Evolutionary conservation across 1,284 basidiomycete genomes (phyloP), one percentile per base, ranked within the genome.

Genomic region (Termitomyces sp.): DNA sequence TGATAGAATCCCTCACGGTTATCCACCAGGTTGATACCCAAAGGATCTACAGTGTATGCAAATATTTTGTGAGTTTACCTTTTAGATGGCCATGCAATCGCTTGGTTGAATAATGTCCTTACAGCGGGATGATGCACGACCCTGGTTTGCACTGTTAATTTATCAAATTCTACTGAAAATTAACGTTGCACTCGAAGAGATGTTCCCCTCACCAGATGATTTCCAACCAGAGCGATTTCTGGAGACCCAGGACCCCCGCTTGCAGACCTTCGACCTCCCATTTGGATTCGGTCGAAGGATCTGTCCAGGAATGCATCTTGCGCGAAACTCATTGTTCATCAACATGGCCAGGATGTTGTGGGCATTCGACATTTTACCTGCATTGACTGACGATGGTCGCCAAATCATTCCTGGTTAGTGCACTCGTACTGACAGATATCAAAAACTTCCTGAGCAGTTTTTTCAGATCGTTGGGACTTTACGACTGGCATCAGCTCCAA

Each of bases 251-350:
- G 59, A 73, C 52, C 67, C 70, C 4, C 61, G 71, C 3, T 44
- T 76, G 34, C 57, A 66, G 41, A 64, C 68, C 19, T 75, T 76
- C 53, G 72, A 75, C 11, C 69, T 77, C 33, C 73, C 73, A n/a
- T 78, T 78, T 55, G 75, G 75, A 0, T 78, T 76, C 50, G 76
- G 75, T 18, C 61, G 76, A n/a, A 64, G 76, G n/a, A 70, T 77
- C 13, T 79, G 75, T 56, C 73, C 75, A 0, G 75, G 77, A 0
- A 69, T 71, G 68, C 71, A 77, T 52, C 67, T 78, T 14, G 76
- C 71, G 1, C 62, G 62, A 26, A 74, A 76, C 57, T 74, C 73
- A 1, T 44, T 76, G 14, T 76, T 72, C 57, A 74, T 79, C 57
- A 68, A 72, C 54, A 61, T 75, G 10, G 62, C 73, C 1, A 64